These are phyloP conservation scores for Magnolia sinica DNA, from an alignment of 164 flowering plant genomes.

Conservation along the genomic window DNA sequence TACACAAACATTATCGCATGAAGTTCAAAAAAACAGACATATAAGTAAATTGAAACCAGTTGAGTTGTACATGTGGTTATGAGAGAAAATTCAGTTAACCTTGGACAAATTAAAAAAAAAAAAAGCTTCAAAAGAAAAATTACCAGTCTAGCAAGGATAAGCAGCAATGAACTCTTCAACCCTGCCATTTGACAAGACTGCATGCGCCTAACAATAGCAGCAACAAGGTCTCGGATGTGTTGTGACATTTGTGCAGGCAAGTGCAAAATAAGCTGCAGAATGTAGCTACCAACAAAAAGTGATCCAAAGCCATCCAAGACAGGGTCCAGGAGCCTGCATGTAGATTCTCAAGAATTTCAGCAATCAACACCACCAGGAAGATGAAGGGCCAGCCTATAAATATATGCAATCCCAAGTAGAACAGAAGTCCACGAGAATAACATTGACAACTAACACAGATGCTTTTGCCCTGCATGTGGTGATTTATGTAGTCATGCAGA, in stretches of 20 bases:
- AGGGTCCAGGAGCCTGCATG: slow-evolving; percentile 86
- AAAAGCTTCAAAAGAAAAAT: no score
- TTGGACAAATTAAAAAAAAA: no score
- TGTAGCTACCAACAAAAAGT: slow-evolving; percentile 86
- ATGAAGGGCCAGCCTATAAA: background rate
- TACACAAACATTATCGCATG: no score
- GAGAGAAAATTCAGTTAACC: no score
- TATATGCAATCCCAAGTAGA: background rate
- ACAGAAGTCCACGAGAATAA: no score
- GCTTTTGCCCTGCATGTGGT: no score
- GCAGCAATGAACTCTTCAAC: slow-evolving; percentile 71
- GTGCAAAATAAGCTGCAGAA: slow-evolving; percentile 88
- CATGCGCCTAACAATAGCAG: slow-evolving; percentile 89
- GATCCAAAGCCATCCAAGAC: slow-evolving; percentile 88
- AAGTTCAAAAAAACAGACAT: no score
- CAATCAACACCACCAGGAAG: background rate
- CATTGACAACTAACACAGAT: no score
- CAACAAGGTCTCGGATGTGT: slow-evolving; percentile 66
- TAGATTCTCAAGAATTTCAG: slow-evolving; percentile 7
- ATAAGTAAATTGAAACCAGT: no score
- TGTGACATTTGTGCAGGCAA: slow-evolving; percentile 77
- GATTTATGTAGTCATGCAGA: no score
- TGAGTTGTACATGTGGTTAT: no score
- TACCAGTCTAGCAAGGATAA: slow-evolving; percentile 95
- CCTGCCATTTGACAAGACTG: slow-evolving; percentile 75